Evolutionary conservation across 73 alveolate genomes (phyloP).

Genomic region (Symbiodinium natans): DNA sequence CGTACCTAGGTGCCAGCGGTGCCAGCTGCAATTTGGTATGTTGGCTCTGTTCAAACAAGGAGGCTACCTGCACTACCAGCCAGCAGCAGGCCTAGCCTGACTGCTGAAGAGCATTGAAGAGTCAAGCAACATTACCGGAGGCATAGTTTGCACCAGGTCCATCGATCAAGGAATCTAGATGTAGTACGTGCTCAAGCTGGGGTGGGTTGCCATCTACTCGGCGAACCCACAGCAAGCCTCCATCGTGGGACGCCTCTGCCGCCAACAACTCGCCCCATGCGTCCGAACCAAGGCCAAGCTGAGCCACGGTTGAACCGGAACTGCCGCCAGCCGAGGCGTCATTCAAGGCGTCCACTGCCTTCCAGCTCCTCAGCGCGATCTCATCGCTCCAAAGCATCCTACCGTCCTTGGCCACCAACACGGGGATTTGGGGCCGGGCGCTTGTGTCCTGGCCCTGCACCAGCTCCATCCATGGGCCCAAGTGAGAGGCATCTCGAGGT

Average conservation of each 20-base stretch:
- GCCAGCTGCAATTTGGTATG: no score
- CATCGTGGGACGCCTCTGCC: not conserved
- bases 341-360: not conserved
- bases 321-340: not conserved
- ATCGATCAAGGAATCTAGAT: not conserved
- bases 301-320: not conserved
- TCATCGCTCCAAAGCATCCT: conserved; percentile 26
- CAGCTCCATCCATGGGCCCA: conserved; percentile 66
- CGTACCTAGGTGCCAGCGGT: conserved; percentile 19
- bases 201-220: not conserved
- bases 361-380: not conserved
- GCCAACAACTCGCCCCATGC: conserved; percentile 41
- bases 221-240: not conserved
- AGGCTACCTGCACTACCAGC: no score
- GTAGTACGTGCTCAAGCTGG: conserved; percentile 23
- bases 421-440: not conserved
- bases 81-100: no score
- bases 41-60: no score
- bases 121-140: conserved; percentile 37
- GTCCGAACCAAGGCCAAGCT: not conserved
- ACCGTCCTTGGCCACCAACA: conserved; percentile 58
- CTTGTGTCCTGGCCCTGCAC: not conserved
- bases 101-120: not conserved
- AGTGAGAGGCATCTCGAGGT: conserved; percentile 34
- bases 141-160: conserved; percentile 49